A percentile compares a stretch with the other conserved stretches of the same genome.
These are phyloP conservation scores for Thraustochytrium striatum DNA, from an alignment of 352 stramenopile species.

Conservation along the genomic window DNA sequence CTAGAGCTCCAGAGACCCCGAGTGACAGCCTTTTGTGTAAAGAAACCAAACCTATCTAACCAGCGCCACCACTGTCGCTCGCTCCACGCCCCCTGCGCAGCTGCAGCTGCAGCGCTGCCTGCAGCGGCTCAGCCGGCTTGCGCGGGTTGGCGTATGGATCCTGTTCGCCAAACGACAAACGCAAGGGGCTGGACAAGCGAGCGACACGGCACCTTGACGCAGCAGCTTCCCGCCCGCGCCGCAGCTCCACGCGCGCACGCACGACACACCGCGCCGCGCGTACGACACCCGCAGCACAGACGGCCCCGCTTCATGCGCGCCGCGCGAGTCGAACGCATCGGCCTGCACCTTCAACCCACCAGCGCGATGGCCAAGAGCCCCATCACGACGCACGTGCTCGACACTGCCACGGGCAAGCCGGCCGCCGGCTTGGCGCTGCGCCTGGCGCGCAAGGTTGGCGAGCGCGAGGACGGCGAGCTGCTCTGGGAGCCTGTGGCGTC, in stretches of 20 bases:
- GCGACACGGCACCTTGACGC: neutral
- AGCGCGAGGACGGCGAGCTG: conserved; percentile 47
- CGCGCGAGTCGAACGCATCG: neutral
- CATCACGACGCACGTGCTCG: conserved; percentile 77
- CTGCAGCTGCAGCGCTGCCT: neutral
- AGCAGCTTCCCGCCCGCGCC: neutral
- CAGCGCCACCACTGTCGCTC: too few species aligned
- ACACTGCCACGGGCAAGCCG: conserved; percentile 69
- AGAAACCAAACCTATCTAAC: too few species aligned
- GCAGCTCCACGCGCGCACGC: too few species aligned
- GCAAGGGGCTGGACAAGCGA: neutral
- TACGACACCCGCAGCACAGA: too few species aligned
- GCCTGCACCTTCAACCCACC: neutral
- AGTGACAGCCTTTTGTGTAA: too few species aligned
- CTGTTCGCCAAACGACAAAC: neutral
- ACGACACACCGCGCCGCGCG: too few species aligned
- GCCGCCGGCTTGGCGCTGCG: conserved; percentile 67
- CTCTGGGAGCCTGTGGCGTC: conserved; percentile 60
- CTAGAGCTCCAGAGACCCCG: too few species aligned
- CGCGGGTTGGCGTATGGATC: too few species aligned
- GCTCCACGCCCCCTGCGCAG: neutral
- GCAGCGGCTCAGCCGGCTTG: neutral
- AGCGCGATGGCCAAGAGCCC: conserved; percentile 26
- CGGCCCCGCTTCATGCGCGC: too few species aligned
- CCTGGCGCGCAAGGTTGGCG: conserved; percentile 60